Percentiles rank a stretch among this genome's conserved stretches.
These are phyloP conservation scores for Cylindricascospora bacillispora DNA, from an alignment of 1,139 yeast species.

Conservation along the genomic window DNA sequence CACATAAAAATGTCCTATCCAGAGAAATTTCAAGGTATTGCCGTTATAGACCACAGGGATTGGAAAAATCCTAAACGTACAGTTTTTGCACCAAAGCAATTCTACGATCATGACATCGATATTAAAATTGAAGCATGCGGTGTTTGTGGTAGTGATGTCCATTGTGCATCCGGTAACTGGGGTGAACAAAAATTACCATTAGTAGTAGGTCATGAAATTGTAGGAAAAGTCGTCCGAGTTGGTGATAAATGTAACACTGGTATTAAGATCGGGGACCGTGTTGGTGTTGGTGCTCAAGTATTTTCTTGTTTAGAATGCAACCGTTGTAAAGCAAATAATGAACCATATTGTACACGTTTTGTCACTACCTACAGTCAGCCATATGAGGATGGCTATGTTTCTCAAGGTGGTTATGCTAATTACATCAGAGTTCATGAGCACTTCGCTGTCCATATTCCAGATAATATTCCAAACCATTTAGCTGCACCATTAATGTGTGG, in stretches of 20 bases:
- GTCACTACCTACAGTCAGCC: slow-evolving; percentile 31
- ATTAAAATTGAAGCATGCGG: slow-evolving; percentile 37
- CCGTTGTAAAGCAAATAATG: slow-evolving; percentile 32
- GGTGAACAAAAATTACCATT: slow-evolving; percentile 25
- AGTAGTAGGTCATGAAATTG: slow-evolving; percentile 40
- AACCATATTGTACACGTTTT: slow-evolving; percentile 33
- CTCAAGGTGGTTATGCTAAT: slow-evolving; percentile 43
- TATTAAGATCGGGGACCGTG: slow-evolving; percentile 35
- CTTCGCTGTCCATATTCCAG: slow-evolving; percentile 38
- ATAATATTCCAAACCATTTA: slow-evolving; percentile 27
- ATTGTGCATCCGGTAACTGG: slow-evolving; percentile 29
- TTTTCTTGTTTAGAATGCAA: slow-evolving; percentile 34
- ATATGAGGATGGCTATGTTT: slow-evolving; percentile 33
- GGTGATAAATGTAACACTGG: slow-evolving; percentile 32
- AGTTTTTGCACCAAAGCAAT: slow-evolving; percentile 24
- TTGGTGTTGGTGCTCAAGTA: slow-evolving; percentile 41
- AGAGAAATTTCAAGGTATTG: slow-evolving; percentile 35
- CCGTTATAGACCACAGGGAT: slow-evolving; percentile 30
- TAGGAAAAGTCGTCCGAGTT: slow-evolving; percentile 33
- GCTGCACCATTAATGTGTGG: slow-evolving; percentile 43
- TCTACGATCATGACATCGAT: slow-evolving; percentile 27
- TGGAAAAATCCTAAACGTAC: slow-evolving; percentile 34
- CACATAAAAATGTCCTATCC: slow-evolving; percentile 24
- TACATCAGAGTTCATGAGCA: slow-evolving; percentile 36
- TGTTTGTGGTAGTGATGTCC: slow-evolving; percentile 44